A percentile compares a stretch with the other conserved stretches of the same genome.
Evolutionary conservation across 2,329 filamentous ascomycete species (phyloP).

Genomic region (Penicillium palitans): DNA sequence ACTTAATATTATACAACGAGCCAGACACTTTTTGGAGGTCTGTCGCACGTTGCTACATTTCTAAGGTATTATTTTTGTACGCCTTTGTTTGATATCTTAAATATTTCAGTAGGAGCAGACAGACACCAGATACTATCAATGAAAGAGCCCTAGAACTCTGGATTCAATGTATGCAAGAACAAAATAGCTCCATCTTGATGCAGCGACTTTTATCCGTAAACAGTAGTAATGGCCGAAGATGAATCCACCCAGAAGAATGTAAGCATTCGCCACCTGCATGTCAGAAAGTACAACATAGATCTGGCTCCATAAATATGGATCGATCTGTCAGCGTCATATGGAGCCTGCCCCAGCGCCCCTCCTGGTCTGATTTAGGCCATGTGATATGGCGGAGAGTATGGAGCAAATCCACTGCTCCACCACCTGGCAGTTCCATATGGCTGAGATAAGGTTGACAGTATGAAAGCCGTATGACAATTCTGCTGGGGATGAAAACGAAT

Average conservation of each 20-base stretch:
- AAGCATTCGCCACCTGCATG: conserved; percentile 8
- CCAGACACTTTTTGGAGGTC: neutral
- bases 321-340: conserved; percentile 9
- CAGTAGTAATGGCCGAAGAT: neutral
- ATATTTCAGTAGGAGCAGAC: neutral
- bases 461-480: neutral
- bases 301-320: conserved; percentile 8
- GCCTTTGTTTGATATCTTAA: neutral
- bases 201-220: neutral
- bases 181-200: too few relatives aligned
- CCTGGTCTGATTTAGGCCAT: conserved; percentile 10
- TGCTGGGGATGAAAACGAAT: too few relatives aligned
- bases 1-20: neutral
- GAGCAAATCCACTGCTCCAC: conserved; percentile 19
- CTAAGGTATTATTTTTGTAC: neutral
- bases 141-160: neutral
- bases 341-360: conserved; percentile 20
- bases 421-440: conserved; percentile 21
- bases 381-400: conserved; percentile 16
- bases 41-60: neutral
- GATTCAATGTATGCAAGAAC: neutral
- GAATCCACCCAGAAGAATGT: neutral
- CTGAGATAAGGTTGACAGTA: conserved; percentile 2
- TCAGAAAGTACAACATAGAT: conserved; percentile 1
- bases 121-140: neutral